Evolutionary conservation across 257 asterid genomes (phyloP).

Genomic region (Nicotiana knightiana): DNA sequence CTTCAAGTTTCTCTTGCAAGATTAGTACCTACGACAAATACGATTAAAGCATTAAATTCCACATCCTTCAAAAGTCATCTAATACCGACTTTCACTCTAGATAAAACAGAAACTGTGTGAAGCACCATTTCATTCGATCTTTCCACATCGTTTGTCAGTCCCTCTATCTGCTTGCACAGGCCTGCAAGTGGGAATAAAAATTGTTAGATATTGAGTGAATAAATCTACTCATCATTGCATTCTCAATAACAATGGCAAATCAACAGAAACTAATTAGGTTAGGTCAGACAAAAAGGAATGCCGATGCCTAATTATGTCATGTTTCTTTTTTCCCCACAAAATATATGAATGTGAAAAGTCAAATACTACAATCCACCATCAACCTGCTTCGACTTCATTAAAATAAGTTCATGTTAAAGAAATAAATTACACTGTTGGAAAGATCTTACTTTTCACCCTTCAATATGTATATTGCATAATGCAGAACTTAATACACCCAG

Average conservation of each 20-base stretch:
- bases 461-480: background rate
- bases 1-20: slow-evolving; percentile 78
- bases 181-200: slow-evolving; percentile 41
- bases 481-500: background rate
- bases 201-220: background rate
- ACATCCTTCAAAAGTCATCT: background rate
- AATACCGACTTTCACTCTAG: background rate
- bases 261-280: background rate
- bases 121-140: slow-evolving; percentile 88
- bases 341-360: no score
- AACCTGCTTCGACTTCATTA: background rate
- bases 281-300: no score
- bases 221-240: background rate
- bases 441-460: background rate
- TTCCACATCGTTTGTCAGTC: slow-evolving; percentile 61
- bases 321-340: no score
- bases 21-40: slow-evolving; percentile 47
- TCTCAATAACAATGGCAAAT: background rate
- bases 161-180: slow-evolving; percentile 72
- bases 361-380: background rate
- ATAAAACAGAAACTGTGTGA: background rate
- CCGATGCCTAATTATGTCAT: no score
- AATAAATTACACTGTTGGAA: background rate
- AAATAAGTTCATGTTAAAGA: background rate
- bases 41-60: background rate